Evolutionary conservation across 805 yeast genomes (phyloP).

Genomic region (Candida oleophila): DNA sequence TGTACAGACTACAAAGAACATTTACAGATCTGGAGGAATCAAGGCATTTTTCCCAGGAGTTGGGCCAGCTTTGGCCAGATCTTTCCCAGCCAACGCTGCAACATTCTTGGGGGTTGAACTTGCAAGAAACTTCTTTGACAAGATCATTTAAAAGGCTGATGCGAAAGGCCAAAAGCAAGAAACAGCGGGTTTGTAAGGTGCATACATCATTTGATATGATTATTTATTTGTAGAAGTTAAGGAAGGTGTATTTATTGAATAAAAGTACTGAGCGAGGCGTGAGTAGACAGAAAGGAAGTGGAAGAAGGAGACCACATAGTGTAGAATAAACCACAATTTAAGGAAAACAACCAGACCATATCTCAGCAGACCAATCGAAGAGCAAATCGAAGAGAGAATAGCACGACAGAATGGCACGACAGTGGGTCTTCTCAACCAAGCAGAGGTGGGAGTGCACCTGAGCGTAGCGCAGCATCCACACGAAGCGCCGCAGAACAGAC

Average conservation of each 20-base stretch:
- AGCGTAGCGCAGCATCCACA: too few relatives aligned
- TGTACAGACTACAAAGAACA: constrained; percentile 60
- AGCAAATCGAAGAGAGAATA: too few relatives aligned
- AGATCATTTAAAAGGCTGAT: constrained; percentile 22
- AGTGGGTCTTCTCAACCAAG: too few relatives aligned
- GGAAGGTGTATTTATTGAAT: neutral
- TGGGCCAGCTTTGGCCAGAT: constrained; percentile 90
- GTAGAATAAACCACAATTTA: neutral
- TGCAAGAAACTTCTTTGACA: constrained; percentile 48
- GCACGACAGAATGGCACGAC: too few relatives aligned
- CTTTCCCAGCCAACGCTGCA: constrained; percentile 99
- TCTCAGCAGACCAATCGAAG: too few relatives aligned
- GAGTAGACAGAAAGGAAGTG: neutral
- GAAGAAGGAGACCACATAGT: neutral
- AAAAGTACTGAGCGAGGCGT: neutral
- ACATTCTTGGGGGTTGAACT: constrained; percentile 94
- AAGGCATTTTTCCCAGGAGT: constrained; percentile 96
- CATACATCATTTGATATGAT: neutral
- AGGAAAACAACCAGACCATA: too few relatives aligned
- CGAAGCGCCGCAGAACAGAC: too few relatives aligned
- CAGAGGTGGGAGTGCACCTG: too few relatives aligned
- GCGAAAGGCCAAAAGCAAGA: neutral
- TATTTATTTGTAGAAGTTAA: neutral
- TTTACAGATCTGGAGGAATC: constrained; percentile 75
- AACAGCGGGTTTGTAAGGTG: neutral